These are phyloP conservation scores for Cystofilobasidium bisporidii DNA, from an alignment of 768 basidiomycete genomes.

Conservation along the genomic window DNA sequence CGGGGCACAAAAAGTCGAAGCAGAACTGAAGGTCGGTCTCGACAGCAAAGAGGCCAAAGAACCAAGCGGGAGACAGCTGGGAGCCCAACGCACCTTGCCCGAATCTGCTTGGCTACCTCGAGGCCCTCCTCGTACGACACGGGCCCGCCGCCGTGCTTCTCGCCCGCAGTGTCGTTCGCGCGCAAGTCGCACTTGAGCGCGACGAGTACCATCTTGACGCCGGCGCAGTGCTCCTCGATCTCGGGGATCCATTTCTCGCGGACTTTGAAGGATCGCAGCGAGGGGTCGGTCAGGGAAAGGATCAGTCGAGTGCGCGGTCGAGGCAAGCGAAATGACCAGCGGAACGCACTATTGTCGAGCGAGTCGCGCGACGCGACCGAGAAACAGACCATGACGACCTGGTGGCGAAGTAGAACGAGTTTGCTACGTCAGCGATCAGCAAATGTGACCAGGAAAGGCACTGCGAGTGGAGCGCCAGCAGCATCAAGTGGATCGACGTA, in stretches of 20 bases:
- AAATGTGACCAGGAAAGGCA: not conserved
- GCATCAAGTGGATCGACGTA: too few relatives aligned
- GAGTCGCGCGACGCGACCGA: constrained; percentile 11
- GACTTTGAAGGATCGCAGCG: too few relatives aligned
- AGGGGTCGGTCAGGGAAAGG: not conserved
- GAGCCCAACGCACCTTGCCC: not conserved
- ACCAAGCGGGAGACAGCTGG: not conserved
- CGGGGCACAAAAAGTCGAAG: too few relatives aligned
- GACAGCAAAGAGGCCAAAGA: not conserved
- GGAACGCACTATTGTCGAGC: constrained; percentile 6
- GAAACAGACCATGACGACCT: constrained; percentile 18
- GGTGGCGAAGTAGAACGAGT: too few relatives aligned
- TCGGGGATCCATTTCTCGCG: constrained; percentile 5
- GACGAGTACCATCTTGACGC: not conserved
- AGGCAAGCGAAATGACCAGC: not conserved
- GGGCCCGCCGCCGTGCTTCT: not conserved
- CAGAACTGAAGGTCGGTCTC: not conserved
- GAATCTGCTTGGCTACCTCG: constrained; percentile 10
- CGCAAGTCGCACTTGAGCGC: constrained; percentile 16
- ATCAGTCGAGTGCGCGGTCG: not conserved
- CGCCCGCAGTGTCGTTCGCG: not conserved
- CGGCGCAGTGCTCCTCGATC: not conserved
- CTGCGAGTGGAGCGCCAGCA: not conserved
- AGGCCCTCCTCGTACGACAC: constrained; percentile 10
- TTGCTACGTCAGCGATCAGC: not conserved